Conservation (phyloP, 345 rosid genomes). For the Lenwebbia sp. region DNA sequence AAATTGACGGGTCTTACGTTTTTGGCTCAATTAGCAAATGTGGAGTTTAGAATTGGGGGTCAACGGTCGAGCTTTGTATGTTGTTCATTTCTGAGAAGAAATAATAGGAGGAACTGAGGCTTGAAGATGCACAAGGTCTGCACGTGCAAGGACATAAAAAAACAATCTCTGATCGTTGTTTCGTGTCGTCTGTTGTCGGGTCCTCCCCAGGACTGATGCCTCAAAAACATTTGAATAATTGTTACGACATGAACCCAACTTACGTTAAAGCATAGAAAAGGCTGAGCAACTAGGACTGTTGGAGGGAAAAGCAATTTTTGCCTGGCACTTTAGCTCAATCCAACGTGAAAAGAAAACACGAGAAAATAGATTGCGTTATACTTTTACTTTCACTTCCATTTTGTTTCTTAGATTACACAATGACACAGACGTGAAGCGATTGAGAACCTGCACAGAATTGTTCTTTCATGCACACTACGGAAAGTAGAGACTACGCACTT, state of each 20-base stretch:
- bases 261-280: background rate
- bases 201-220: background rate
- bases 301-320: background rate
- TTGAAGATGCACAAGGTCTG: no score
- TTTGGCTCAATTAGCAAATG: no score
- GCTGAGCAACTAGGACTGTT: background rate
- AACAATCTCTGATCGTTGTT: no score
- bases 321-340: background rate
- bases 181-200: background rate
- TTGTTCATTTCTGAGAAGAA: background rate
- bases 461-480: background rate
- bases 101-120: no score
- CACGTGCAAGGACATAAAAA: no score
- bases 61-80: no score
- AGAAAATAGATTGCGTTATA: background rate
- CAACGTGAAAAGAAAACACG: background rate
- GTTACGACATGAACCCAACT: background rate
- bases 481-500: background rate
- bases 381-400: background rate
- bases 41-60: no score
- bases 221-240: background rate
- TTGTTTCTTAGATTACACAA: no score
- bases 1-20: no score
- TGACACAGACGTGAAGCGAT: background rate
- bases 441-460: background rate